Base-by-base conservation (phyloP, 78 protist species). In the Dictyostelium brefeldianum region DNA sequence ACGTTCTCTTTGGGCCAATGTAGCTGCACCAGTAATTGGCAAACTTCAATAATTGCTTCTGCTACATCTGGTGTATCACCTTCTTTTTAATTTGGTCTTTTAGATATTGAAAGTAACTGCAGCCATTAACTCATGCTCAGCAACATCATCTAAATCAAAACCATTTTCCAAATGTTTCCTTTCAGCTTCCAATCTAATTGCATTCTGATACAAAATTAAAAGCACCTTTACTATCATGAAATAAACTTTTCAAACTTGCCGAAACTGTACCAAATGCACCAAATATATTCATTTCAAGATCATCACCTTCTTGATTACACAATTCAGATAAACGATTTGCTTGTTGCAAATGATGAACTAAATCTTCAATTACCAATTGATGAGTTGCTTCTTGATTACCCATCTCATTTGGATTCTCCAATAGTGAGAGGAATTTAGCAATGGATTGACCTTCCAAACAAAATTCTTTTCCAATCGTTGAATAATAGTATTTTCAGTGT, bases 1-100 rank as follows among this genome's bases (percentile, higher is more conserved):
- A 29, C 95, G 78, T 90, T 94, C 97, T 14, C 77, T 69, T 90
- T 97, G 98, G 1, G 98, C 97, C 0, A 25, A 31, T 15, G 95
- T 87, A 4, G 97, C 92, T 1, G 98, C 98, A 18, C 74, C 43
- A 15, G 96, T 93, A 46, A 97, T 97, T 64, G 96, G 96, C 96
- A 90, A 3, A 96, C 98, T 27, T 81, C 92, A n/a, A 97, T 48
- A 47, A 97, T 95, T 65, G 94, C 91, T 67, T 95, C 98, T 2
- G 75, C 64, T 5, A 93, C 96, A 74, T 83, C 95, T 51, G 90
- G 93, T 0, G 31, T 14, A 15, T 82, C 90, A 25, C 89, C 90
- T n/a, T 91, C 95, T 53, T 93, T 78, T 80, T 81, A 70, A 57
- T 80, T 82, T 53, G 81, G 59, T 74, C 95, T 59, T 67, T 81